Percentiles rank a stretch among this genome's conserved stretches.
These are phyloP conservation scores for Hypoxylon sp. DNA, from an alignment of 2,329 filamentous ascomycete genomes.

Conservation along the genomic window DNA sequence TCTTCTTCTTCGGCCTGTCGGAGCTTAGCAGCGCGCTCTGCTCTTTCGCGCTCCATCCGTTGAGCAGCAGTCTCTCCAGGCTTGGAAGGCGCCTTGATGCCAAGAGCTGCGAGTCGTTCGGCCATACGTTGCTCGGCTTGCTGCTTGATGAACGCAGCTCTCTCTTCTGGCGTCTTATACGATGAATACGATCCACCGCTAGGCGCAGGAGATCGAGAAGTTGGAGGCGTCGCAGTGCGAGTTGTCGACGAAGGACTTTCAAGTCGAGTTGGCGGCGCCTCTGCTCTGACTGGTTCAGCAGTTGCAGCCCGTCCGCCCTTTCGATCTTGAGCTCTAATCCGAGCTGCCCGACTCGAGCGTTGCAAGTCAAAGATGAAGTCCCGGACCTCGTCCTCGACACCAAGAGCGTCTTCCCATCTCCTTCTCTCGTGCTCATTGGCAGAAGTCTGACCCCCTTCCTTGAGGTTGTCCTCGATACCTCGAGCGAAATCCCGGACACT, in stretches of 20 bases:
- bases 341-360: slow-evolving; percentile 82
- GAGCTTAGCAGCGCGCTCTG: slow-evolving; percentile 87
- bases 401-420: slow-evolving; percentile 94
- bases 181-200: slow-evolving; percentile 79
- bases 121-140: slow-evolving; percentile 98
- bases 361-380: slow-evolving; percentile 99
- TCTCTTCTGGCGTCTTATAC: slow-evolving; percentile 91
- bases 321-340: slow-evolving; percentile 72
- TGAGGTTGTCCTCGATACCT: slow-evolving; percentile 87
- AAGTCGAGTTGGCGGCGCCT: slow-evolving; percentile 61
- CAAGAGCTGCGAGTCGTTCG: slow-evolving; percentile 91
- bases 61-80: slow-evolving; percentile 84
- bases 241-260: slow-evolving; percentile 67
- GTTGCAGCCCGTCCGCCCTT: slow-evolving; percentile 57
- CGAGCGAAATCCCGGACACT: slow-evolving; percentile 90
- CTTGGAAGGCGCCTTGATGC: slow-evolving; percentile 86
- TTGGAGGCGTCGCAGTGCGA: slow-evolving; percentile 64
- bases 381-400: slow-evolving; percentile 95
- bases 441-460: slow-evolving; percentile 80
- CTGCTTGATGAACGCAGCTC: slow-evolving; percentile 95
- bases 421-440: slow-evolving; percentile 90
- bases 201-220: slow-evolving; percentile 59
- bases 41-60: slow-evolving; percentile 86
- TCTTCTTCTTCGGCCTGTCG: slow-evolving; percentile 95
- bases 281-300: slow-evolving; percentile 59